Base-by-base conservation (phyloP, 108 stramenopile genomes). In the Skeletonema menzelii region DNA sequence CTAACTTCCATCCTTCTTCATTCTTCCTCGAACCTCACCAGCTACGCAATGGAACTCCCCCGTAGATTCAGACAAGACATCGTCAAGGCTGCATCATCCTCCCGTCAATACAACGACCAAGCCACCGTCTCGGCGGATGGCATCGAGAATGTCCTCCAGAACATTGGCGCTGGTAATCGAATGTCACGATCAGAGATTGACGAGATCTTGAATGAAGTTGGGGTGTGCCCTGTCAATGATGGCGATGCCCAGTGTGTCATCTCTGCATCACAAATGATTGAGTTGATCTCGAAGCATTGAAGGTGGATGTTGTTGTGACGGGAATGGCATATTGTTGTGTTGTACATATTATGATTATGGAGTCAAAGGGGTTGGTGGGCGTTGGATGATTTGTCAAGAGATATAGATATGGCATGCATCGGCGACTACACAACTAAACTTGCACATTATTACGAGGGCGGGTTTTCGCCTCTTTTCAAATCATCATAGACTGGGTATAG, bases 61-160 rank as follows among this genome's bases (percentile, higher is more conserved):
- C 63, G 64, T 5, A 77, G 86, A 35, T 87, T 87, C 70, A 72
- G 83, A 34, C 85, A 82, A 65, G 86, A 87, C 27, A 63, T 87
- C 53, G 63, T 84, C 47, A 61, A 67, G 7, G 84, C 84, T 17
- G 86, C 86, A 0, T 67, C 28, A 5, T 69, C 68, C 8, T 30
- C 68, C 14, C 24, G 26, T 22, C 32, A 37, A 24, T 35, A 26
- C 1, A 35, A 69, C 11, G 60, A 63, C 7, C 74, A 70, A 8
- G 59, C 42, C 28, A 35, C 61, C 1, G 69, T 87, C 63, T 76
- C 73, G 17, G 57, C 76, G 0, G 78, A 84, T 24, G 83, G 79
- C 5, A 58, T 87, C 17, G 65, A 85, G 42, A 55, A 42, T 19
- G 84, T 87, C 11, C 56, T 87, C 35, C 34, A 75, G 11, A 87